phyloP scores from a whole-genome alignment of 495 filamentous ascomycete species.

The Corynascus novoguineensis region DNA sequence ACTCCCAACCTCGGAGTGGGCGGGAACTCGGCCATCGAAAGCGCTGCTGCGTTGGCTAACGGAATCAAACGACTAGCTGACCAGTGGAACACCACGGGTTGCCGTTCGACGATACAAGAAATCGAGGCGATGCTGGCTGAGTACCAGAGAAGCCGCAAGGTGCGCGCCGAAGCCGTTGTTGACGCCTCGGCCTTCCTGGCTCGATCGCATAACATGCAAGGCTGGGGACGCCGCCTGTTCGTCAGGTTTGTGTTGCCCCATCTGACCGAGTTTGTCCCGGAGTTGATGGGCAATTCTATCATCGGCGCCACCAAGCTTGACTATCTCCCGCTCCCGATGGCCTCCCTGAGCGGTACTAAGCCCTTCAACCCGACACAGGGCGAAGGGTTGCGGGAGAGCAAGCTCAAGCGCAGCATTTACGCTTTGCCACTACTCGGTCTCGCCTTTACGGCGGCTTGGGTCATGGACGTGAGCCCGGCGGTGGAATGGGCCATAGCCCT shows the following conservation, averaged over 20 bases:
- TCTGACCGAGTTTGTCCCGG: constrained; percentile 8
- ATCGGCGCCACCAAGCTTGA: constrained; percentile 13
- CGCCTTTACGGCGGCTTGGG: not conserved
- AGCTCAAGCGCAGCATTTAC: constrained; percentile 7
- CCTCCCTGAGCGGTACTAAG: constrained; percentile 12
- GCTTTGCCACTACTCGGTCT: constrained; percentile 13
- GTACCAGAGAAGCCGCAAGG: constrained; percentile 11
- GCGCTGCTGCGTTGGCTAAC: constrained; percentile 19
- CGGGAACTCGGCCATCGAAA: constrained; percentile 24
- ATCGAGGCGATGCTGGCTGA: constrained; percentile 1
- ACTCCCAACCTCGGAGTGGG: constrained; percentile 33
- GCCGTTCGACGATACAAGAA: not conserved
- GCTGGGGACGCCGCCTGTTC: not conserved
- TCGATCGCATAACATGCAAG: constrained; percentile 9
- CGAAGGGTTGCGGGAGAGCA: constrained; percentile 17
- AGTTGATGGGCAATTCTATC: constrained; percentile 2
- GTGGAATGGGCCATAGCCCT: not conserved
- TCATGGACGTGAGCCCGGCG: constrained; percentile 1
- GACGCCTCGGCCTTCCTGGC: constrained; percentile 2
- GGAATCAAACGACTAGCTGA: constrained; percentile 13
- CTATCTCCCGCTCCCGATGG: constrained; percentile 17
- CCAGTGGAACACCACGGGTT: not conserved
- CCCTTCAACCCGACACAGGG: constrained; percentile 22
- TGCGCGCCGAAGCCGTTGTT: constrained; percentile 3
- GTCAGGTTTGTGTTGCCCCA: constrained; percentile 3